Evolutionary conservation across 371 early-diverging fungal species (phyloP).

Genomic region (Lichtheimia ramosa): DNA sequence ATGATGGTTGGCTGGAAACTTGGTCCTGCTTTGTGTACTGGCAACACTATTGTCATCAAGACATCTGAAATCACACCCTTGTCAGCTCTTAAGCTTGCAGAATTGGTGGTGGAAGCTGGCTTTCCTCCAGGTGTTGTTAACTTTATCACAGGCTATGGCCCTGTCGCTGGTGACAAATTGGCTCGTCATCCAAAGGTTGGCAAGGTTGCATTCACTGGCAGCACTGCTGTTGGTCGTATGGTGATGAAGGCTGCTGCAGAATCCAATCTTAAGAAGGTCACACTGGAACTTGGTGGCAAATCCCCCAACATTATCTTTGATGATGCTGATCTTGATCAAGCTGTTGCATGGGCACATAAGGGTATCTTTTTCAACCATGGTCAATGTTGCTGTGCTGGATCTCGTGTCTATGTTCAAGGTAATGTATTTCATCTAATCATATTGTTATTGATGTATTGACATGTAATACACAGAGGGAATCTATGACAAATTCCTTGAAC

Average conservation of each 20-base stretch:
- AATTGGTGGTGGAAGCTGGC: constrained; percentile 50
- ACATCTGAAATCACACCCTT: constrained; percentile 76
- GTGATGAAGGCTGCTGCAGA: constrained; percentile 59
- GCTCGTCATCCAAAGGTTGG: constrained; percentile 39
- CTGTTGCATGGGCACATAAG: constrained; percentile 68
- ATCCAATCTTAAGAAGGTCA: constrained; percentile 74
- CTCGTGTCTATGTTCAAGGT: constrained; percentile 82
- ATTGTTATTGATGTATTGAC: neutral
- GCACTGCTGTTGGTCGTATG: constrained; percentile 53
- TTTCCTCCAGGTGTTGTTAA: constrained; percentile 72
- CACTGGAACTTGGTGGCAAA: constrained; percentile 83
- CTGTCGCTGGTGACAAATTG: constrained; percentile 34
- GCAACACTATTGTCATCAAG: constrained; percentile 81
- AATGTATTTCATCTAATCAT: neutral
- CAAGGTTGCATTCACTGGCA: constrained; percentile 70
- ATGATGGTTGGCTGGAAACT: constrained; percentile 81
- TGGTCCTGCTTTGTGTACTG: constrained; percentile 88
- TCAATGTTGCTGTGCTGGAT: constrained; percentile 83
- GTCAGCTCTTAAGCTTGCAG: constrained; percentile 47
- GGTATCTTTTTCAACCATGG: constrained; percentile 84
- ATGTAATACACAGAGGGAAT: constrained; percentile 50
- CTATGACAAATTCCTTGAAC: constrained; percentile 69
- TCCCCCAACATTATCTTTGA: constrained; percentile 91
- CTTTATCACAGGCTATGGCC: constrained; percentile 57
- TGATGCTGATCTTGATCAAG: constrained; percentile 80